Percentiles rank a stretch among this genome's conserved stretches.
Conservation (phyloP, 495 filamentous ascomycete genomes). For the Lophiotrema nucula region DNA sequence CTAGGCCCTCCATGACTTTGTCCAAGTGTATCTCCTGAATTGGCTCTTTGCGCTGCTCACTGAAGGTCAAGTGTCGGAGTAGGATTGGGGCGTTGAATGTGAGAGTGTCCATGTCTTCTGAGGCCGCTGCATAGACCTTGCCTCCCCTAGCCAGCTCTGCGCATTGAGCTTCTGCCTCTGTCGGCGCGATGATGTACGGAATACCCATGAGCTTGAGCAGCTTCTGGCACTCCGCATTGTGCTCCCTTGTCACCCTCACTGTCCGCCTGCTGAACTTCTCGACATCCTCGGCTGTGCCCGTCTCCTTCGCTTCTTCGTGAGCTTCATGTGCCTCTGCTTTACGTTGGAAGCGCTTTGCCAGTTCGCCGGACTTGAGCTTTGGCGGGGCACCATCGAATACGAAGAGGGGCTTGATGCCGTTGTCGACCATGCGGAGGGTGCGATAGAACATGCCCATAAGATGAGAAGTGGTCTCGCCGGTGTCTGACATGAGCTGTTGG, state of each 20-base stretch:
- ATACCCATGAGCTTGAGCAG: constrained; percentile 93
- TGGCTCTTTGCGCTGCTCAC: constrained; percentile 94
- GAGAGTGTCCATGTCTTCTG: constrained; percentile 98
- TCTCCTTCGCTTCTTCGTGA: constrained; percentile 94
- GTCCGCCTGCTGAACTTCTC: constrained; percentile 97
- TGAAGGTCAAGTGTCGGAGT: constrained; percentile 90
- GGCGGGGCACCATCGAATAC: constrained; percentile 97
- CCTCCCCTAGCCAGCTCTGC: constrained; percentile 85
- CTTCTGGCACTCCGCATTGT: constrained; percentile 90
- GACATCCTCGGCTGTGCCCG: constrained; percentile 91
- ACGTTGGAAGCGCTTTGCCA: constrained; percentile 88
- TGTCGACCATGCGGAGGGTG: constrained; percentile 95
- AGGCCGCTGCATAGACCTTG: constrained; percentile 94
- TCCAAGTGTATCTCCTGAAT: constrained; percentile 92
- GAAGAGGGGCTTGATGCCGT: constrained; percentile 96
- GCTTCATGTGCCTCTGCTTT: constrained; percentile 86
- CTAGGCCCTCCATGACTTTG: constrained; percentile 77
- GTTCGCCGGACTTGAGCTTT: constrained; percentile 92
- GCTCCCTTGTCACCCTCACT: constrained; percentile 91
- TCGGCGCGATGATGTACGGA: constrained; percentile 90
- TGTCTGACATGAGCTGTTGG: constrained; percentile 90
- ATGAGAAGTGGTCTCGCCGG: constrained; percentile 93
- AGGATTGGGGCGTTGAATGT: constrained; percentile 93
- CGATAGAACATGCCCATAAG: constrained; percentile 99
- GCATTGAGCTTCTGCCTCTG: constrained; percentile 96